Evolutionary conservation across 2,329 filamentous ascomycete genomes (phyloP).

Genomic region (Pestalotiopsis sp.): DNA sequence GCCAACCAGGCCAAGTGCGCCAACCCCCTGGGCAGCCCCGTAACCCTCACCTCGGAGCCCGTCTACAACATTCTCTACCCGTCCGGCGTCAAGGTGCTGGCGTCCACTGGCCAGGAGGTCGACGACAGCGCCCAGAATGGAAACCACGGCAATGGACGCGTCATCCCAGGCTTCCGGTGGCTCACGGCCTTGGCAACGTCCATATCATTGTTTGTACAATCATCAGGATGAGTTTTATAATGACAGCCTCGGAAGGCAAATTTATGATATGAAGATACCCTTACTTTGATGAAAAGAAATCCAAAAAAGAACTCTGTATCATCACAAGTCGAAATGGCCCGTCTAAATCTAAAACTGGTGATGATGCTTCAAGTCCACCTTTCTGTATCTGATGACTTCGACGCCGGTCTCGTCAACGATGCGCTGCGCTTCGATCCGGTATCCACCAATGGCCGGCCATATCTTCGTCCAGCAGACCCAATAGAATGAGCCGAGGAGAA

Average conservation of each 20-base stretch:
- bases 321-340: background rate
- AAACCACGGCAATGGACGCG: background rate
- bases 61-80: conserved; percentile 57
- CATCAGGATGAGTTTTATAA: background rate
- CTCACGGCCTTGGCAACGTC: background rate
- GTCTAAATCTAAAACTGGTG: background rate
- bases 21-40: conserved; percentile 42
- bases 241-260: background rate
- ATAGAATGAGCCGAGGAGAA: conserved; percentile 53
- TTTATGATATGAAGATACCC: background rate
- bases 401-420: conserved; percentile 38
- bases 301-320: background rate
- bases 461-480: conserved; percentile 56
- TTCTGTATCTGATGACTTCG: conserved; percentile 31
- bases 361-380: conserved; percentile 17
- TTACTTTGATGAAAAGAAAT: background rate
- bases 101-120: conserved; percentile 32
- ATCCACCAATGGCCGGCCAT: conserved; percentile 50
- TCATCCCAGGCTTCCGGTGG: background rate
- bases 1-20: conserved; percentile 57
- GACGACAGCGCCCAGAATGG: conserved; percentile 12
- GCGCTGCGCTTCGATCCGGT: conserved; percentile 49
- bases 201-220: background rate
- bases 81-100: conserved; percentile 44
- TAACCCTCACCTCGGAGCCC: conserved; percentile 35